phyloP scores from a whole-genome alignment of 306 rosid species.

The Crotalaria pallida region DNA sequence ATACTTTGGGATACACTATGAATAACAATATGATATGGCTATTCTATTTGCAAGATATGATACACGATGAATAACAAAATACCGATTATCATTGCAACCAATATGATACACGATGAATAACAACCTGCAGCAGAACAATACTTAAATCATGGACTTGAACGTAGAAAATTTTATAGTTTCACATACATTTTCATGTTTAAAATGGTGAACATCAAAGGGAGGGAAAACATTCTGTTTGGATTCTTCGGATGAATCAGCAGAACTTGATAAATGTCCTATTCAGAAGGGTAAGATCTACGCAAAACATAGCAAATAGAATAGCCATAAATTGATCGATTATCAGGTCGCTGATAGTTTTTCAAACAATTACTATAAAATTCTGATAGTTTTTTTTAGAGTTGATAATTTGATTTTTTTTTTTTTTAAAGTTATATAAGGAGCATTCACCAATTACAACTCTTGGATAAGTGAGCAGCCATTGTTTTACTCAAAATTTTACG shows the following conservation, averaged over 20 bases:
- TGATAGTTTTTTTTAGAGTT: too few relatives aligned
- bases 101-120: neutral
- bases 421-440: slow-evolving; percentile 3
- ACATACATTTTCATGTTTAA: neutral
- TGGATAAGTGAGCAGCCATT: slow-evolving; percentile 46
- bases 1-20: neutral
- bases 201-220: neutral
- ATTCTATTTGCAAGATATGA: neutral
- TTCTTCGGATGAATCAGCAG: slow-evolving; percentile 38
- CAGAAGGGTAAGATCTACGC: slow-evolving; percentile 24
- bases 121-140: neutral
- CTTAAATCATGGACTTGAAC: neutral
- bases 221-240: slow-evolving; percentile 32
- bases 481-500: slow-evolving; percentile 27
- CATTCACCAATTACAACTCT: slow-evolving; percentile 34
- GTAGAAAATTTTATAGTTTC: neutral
- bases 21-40: too few relatives aligned
- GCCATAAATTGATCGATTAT: slow-evolving; percentile 34
- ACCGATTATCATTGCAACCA: neutral
- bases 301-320: slow-evolving; percentile 37
- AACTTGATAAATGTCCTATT: slow-evolving; percentile 34
- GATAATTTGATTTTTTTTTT: too few relatives aligned
- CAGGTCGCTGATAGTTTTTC: slow-evolving; percentile 39
- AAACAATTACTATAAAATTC: too few relatives aligned
- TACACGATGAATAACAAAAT: neutral